Base-by-base conservation (phyloP, 345 rosid genomes). In the Acer negundo region DNA sequence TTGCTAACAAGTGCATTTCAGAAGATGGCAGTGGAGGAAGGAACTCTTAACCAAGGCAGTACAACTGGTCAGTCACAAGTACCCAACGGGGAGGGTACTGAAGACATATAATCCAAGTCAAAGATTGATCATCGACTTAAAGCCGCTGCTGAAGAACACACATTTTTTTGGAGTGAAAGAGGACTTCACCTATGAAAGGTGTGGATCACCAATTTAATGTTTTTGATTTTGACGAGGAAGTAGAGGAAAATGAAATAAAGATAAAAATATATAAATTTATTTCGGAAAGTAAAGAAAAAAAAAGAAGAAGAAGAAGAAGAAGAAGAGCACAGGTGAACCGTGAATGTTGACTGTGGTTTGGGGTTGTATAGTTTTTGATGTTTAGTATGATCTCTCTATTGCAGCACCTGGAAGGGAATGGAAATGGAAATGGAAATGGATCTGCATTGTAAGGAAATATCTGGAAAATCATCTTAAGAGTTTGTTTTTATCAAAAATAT, bases 361-460 rank as follows among this genome's bases (percentile, higher is more conserved):
- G 67, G 78, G 71, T 53, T 86, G 87, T 86, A 84, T 77, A 86
- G 87, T 73, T 72, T 59, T 77, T 68, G 64, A 19, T 81, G 28
- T 62, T 28, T 8, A 42, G 26, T 73, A 7, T 40, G 70, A 70
- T 69, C 16, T 69, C 16, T 15, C 17, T 53, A 13, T 71, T 72
- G 6, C 38, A 35, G 6, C 38, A 35, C 38, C 38, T 35, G 38
- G 38, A 35, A 35, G 38, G 38, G 38, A 35, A 35, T 35, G 38
- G 38, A 35, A 35, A 35, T 4, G 38, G 38, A n/a, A n/a, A n/a
- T n/a, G n/a, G n/a, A n/a, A n/a, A 4, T 35, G 38, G 38, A 4
- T 35, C 38, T 35, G 38, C 38, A 35, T 35, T 4, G 38, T 35
- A 35, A 35, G 38, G 38, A 35, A 35, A 35, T 3, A 35, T 4